Evolutionary conservation across 2,329 filamentous ascomycete species (phyloP).

Genomic region (Colletotrichum tabaci): DNA sequence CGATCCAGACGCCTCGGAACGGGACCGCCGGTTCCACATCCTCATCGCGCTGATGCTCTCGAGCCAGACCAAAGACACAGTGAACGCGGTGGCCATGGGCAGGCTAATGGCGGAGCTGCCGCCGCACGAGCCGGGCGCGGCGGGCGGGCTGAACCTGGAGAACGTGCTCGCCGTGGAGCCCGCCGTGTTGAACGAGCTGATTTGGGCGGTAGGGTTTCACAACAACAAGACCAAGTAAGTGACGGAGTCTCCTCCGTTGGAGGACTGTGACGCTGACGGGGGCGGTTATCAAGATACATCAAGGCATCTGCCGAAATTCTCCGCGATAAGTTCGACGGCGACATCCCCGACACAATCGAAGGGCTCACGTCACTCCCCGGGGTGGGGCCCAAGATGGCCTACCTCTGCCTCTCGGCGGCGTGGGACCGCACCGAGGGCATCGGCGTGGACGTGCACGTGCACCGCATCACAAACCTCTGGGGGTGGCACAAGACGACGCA

Average conservation of each 20-base stretch:
- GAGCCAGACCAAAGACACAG: slow-evolving; percentile 93
- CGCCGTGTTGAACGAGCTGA: slow-evolving; percentile 77
- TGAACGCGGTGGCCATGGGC: slow-evolving; percentile 87
- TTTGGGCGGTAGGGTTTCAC: slow-evolving; percentile 90
- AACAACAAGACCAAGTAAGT: slow-evolving; percentile 87
- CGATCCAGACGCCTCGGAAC: slow-evolving; percentile 61
- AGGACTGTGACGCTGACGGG: slow-evolving; percentile 2
- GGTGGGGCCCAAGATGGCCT: slow-evolving; percentile 96
- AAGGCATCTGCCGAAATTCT: slow-evolving; percentile 82
- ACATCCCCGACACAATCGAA: slow-evolving; percentile 85
- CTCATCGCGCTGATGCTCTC: slow-evolving; percentile 91
- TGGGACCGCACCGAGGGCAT: slow-evolving; percentile 80
- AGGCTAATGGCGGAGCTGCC: slow-evolving; percentile 82
- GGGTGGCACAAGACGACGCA: slow-evolving; percentile 87
- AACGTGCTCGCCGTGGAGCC: slow-evolving; percentile 83
- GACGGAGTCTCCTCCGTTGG: slow-evolving; percentile 45
- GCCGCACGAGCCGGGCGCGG: slow-evolving; percentile 60
- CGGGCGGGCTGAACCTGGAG: slow-evolving; percentile 76
- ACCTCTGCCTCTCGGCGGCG: slow-evolving; percentile 85
- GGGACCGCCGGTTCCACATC: slow-evolving; percentile 84
- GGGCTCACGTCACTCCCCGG: slow-evolving; percentile 85
- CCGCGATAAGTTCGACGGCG: slow-evolving; percentile 77
- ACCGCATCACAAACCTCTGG: slow-evolving; percentile 95
- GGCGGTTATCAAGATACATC: slow-evolving; percentile 64
- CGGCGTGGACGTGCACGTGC: slow-evolving; percentile 94